A percentile compares a stretch with the other conserved stretches of the same genome.
These are phyloP conservation scores for Heracleum sosnowskyi DNA, from an alignment of 129 eudicot species.

Conservation along the genomic window DNA sequence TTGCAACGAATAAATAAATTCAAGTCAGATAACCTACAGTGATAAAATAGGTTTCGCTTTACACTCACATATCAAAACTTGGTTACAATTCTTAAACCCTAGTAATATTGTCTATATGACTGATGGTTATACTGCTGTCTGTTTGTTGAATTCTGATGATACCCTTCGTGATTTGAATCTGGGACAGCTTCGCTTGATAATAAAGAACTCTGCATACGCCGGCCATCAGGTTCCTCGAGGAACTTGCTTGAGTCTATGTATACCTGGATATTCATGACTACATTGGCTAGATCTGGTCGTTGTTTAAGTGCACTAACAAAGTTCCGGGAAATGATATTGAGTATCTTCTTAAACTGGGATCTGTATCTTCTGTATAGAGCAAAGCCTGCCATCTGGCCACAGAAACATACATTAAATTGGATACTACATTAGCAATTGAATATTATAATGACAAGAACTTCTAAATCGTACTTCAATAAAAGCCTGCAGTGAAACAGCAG, in stretches of 20 bases:
- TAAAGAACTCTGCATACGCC: slow-evolving; percentile 34
- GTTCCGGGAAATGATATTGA: slow-evolving; percentile 38
- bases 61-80: neutral
- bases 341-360: slow-evolving; percentile 65
- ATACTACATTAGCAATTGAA: neutral
- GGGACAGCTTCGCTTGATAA: slow-evolving; percentile 27
- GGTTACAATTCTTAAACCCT: neutral
- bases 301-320: slow-evolving; percentile 44
- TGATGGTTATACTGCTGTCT: neutral
- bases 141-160: slow-evolving; percentile 23
- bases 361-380: slow-evolving; percentile 55
- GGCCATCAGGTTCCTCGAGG: slow-evolving; percentile 66
- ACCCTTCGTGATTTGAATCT: slow-evolving; percentile 29
- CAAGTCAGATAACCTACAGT: neutral
- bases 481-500: slow-evolving; percentile 63
- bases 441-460: neutral
- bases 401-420: neutral
- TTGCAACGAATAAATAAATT: neutral
- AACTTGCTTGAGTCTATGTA: slow-evolving; percentile 55
- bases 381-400: slow-evolving; percentile 80
- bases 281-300: slow-evolving; percentile 29
- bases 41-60: neutral
- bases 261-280: slow-evolving; percentile 25
- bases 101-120: slow-evolving; percentile 6
- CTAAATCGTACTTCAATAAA: slow-evolving; percentile 53